These are phyloP conservation scores for Dothideomycetes sp. DNA, from an alignment of 2,329 filamentous ascomycete genomes.

Conservation along the genomic window DNA sequence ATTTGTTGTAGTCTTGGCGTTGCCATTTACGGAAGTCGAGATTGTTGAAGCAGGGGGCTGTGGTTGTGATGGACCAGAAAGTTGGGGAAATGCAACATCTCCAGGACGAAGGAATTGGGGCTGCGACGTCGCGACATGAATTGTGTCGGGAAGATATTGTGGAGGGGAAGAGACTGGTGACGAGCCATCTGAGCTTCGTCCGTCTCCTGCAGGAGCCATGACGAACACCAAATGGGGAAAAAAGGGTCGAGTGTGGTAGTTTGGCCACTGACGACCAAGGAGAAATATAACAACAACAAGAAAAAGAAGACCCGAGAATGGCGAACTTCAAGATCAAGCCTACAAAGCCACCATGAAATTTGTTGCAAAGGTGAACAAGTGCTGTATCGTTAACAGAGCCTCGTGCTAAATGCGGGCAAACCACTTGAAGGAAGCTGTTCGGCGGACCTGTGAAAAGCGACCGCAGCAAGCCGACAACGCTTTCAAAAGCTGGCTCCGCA, in stretches of 20 bases:
- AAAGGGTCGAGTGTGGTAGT: constrained; percentile 4
- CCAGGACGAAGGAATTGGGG: constrained; percentile 15
- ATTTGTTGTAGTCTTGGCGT: constrained; percentile 24
- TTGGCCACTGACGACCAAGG: not conserved
- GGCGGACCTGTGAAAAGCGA: constrained; percentile 5
- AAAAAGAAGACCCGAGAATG: not conserved
- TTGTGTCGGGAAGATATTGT: constrained; percentile 18
- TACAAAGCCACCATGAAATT: not conserved
- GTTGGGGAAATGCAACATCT: constrained; percentile 15
- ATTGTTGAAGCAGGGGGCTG: constrained; percentile 20
- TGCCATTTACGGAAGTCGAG: constrained; percentile 28
- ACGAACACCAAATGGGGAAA: constrained; percentile 10
- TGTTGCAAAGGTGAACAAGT: too few species aligned
- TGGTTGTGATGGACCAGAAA: constrained; percentile 13
- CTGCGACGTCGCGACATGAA: constrained; percentile 19
- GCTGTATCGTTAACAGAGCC: too few species aligned
- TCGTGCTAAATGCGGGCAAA: constrained; percentile 6
- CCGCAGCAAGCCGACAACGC: constrained; percentile 11
- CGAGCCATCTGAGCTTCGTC: constrained; percentile 11
- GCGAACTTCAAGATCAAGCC: constrained; percentile 1
- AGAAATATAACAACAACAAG: not conserved
- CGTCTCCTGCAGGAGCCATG: constrained; percentile 11
- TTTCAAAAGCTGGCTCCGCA: constrained; percentile 3
- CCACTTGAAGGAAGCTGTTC: constrained; percentile 7
- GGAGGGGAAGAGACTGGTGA: constrained; percentile 16